Percentiles rank a stretch among this genome's conserved stretches.
phyloP scores from a whole-genome alignment of 1,284 basidiomycete genomes.

The Ustilago lituana region DNA sequence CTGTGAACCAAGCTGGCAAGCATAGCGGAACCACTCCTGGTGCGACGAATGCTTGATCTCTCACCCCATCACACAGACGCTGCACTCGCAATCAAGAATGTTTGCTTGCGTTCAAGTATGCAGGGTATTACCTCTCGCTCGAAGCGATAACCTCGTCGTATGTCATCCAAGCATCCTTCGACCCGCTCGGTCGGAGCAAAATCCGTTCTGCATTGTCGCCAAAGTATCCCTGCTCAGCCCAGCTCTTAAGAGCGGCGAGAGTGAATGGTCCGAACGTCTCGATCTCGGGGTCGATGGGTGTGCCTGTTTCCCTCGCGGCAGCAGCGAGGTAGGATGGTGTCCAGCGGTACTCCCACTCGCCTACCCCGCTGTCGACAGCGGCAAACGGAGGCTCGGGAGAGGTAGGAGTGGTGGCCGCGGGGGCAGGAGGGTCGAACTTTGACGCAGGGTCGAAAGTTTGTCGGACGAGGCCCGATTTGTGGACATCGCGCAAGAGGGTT shows the following conservation, averaged over 20 bases:
- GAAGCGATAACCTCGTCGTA: constrained; percentile 14
- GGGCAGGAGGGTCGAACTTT: constrained; percentile 11
- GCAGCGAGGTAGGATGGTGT: constrained; percentile 57
- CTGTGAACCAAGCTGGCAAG: no score
- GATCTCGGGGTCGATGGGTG: constrained; percentile 43
- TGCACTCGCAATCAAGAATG: no score
- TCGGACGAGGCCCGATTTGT: constrained; percentile 55
- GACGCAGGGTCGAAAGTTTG: constrained; percentile 62
- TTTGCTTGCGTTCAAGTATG: no score
- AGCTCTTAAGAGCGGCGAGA: constrained; percentile 42
- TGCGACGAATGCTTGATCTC: no score
- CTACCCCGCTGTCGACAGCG: neutral
- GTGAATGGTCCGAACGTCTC: constrained; percentile 60
- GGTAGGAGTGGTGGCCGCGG: neutral
- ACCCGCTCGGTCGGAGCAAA: constrained; percentile 30
- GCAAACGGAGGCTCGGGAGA: neutral
- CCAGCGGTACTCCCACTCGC: constrained; percentile 62
- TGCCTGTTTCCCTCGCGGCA: constrained; percentile 36
- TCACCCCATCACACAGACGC: no score
- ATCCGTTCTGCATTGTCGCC: constrained; percentile 57
- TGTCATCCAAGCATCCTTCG: constrained; percentile 28
- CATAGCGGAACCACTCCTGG: no score
- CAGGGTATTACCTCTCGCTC: constrained; percentile 3
- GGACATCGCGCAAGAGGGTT: constrained; percentile 52
- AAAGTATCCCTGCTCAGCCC: constrained; percentile 63